Percentiles rank a stretch among this genome's conserved stretches.
Conservation (phyloP, 2,329 filamentous ascomycete species). For the Sporothrix sp. region DNA sequence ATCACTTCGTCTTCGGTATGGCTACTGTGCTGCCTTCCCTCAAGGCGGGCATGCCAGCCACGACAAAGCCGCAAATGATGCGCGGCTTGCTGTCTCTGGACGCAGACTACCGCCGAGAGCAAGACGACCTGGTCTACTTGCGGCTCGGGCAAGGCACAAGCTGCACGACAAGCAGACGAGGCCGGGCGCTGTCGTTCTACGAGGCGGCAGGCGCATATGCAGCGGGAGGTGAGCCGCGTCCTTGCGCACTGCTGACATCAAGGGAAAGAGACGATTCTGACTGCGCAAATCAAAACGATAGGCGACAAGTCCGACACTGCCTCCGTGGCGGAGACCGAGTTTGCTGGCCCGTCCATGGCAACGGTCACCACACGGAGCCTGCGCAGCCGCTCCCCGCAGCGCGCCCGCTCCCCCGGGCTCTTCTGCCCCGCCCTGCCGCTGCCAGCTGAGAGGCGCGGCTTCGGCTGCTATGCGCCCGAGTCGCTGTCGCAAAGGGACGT, state of each 20-base stretch:
- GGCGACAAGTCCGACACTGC: not conserved
- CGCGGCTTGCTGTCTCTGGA: not conserved
- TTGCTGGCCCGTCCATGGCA: not conserved
- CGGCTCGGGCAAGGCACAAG: constrained; percentile 5
- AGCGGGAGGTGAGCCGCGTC: too few species aligned
- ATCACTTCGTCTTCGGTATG: too few species aligned
- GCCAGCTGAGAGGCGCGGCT: not conserved
- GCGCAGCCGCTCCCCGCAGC: too few species aligned
- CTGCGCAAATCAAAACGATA: not conserved
- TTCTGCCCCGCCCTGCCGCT: not conserved
- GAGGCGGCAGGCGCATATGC: not conserved
- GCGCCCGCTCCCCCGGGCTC: too few species aligned
- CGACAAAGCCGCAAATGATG: not conserved
- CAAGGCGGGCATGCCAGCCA: not conserved
- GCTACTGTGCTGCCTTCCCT: constrained; percentile 5
- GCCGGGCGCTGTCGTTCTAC: too few species aligned
- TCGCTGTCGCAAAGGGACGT: not conserved
- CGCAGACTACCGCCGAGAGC: not conserved
- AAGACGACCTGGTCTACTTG: constrained; percentile 4
- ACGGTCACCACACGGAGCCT: too few species aligned
- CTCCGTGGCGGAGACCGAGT: not conserved
- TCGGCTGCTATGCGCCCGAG: not conserved
- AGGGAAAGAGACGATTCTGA: too few species aligned
- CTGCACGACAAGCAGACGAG: not conserved
- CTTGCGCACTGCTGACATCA: not conserved